A percentile compares a stretch with the other conserved stretches of the same genome.
phyloP scores from a whole-genome alignment of 2,329 filamentous ascomycete genomes.

The Orbilia ellipsospora region DNA sequence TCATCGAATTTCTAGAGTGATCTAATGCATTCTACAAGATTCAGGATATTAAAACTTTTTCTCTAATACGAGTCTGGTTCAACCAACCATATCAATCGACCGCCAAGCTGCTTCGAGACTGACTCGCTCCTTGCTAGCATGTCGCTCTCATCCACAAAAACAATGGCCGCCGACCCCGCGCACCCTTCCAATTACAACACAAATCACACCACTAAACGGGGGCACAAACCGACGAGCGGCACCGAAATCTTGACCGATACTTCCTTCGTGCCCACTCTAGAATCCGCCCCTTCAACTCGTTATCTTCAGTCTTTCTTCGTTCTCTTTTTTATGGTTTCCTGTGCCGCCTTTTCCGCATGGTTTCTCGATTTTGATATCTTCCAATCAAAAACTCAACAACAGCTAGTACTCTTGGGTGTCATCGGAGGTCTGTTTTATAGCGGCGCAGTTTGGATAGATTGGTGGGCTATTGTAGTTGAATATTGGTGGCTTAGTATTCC shows the following conservation, averaged over 20 bases:
- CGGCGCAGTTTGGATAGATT: constrained; percentile 33
- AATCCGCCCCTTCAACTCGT: constrained; percentile 13
- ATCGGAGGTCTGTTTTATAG: constrained; percentile 18
- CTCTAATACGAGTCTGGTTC: too few relatives aligned
- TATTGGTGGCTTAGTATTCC: constrained; percentile 39
- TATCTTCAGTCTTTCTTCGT: constrained; percentile 25
- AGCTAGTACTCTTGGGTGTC: background rate
- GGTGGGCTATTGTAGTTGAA: constrained; percentile 25
- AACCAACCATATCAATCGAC: too few relatives aligned
- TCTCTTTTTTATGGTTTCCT: constrained; percentile 1
- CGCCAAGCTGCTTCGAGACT: too few relatives aligned
- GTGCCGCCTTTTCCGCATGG: background rate
- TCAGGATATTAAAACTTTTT: too few relatives aligned
- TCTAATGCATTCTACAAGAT: too few relatives aligned
- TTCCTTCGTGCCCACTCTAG: constrained; percentile 11
- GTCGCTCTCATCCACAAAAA: background rate
- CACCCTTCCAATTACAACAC: background rate
- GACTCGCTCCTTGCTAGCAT: background rate
- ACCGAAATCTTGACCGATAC: constrained; percentile 14
- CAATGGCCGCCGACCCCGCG: background rate
- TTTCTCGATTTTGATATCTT: constrained; percentile 20
- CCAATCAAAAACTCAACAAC: constrained; percentile 14
- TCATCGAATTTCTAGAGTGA: too few relatives aligned
- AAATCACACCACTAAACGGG: background rate
- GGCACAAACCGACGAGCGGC: background rate